phyloP scores from a whole-genome alignment of 495 filamentous ascomycete genomes.

The Thozetella sp. region DNA sequence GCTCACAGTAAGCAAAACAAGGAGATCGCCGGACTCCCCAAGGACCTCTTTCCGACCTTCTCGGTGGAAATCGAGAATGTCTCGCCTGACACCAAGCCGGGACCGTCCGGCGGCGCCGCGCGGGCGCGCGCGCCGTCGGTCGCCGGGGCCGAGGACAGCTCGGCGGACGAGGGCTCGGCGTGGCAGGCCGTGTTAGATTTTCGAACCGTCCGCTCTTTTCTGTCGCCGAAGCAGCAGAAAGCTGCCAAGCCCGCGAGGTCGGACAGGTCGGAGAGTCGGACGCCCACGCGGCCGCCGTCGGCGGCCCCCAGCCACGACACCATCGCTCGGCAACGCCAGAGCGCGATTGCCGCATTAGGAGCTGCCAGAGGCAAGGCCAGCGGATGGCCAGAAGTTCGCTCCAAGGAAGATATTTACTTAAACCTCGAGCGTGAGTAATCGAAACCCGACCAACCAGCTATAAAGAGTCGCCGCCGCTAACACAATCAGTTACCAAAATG shows the following conservation, averaged over 20 bases:
- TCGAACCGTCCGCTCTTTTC: not conserved
- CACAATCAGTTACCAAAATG: not conserved
- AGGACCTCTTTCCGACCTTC: not conserved
- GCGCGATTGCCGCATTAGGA: too few species aligned
- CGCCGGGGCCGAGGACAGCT: slow-evolving; percentile 1
- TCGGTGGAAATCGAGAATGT: not conserved
- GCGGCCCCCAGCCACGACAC: too few species aligned
- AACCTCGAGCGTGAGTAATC: too few species aligned
- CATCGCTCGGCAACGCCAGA: too few species aligned
- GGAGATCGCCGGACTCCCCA: not conserved
- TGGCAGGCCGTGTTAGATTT: slow-evolving; percentile 11
- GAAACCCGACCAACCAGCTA: too few species aligned
- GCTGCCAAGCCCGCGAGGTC: not conserved
- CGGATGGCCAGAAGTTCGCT: too few species aligned
- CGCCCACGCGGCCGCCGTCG: not conserved
- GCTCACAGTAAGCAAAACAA: not conserved
- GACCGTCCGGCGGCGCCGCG: not conserved
- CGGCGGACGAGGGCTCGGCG: slow-evolving; percentile 6
- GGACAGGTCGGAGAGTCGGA: not conserved
- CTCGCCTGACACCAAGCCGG: not conserved
- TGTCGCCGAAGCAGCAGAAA: not conserved
- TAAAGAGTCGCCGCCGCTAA: too few species aligned
- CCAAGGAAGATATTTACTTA: too few species aligned
- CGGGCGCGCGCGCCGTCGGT: too few species aligned
- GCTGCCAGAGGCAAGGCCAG: too few species aligned